Evolutionary conservation across 805 yeast genomes (phyloP).

Genomic region (Candida hungchunana): DNA sequence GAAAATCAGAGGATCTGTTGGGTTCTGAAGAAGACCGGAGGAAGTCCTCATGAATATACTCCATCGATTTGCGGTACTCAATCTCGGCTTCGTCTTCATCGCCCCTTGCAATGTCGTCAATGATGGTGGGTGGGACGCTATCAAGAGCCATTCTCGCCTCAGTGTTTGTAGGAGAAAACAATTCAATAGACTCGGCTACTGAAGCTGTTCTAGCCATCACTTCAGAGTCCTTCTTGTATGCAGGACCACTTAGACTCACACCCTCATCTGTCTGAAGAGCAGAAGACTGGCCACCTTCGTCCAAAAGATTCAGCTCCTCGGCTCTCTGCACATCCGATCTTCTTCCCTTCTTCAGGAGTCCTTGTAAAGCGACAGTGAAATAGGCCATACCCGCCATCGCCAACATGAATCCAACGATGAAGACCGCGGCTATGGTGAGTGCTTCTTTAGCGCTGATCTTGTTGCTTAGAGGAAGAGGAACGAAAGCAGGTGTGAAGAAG

Average conservation of each 20-base stretch:
- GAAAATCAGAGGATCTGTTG: neutral
- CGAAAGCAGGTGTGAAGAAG: constrained; percentile 74
- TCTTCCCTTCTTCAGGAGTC: constrained; percentile 17
- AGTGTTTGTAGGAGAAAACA: neutral
- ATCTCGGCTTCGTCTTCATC: constrained; percentile 25
- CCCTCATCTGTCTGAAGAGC: constrained; percentile 11
- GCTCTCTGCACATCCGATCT: constrained; percentile 25
- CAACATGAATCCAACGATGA: constrained; percentile 57
- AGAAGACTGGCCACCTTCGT: constrained; percentile 11
- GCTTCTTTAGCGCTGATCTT: constrained; percentile 65
- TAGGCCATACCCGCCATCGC: constrained; percentile 48
- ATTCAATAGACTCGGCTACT: constrained; percentile 7
- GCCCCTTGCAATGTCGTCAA: constrained; percentile 23
- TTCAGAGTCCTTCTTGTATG: too few relatives aligned
- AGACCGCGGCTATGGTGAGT: constrained; percentile 69
- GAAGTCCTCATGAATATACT: neutral
- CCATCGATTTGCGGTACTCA: constrained; percentile 14
- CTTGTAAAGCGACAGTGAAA: constrained; percentile 40
- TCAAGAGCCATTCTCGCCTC: constrained; percentile 4
- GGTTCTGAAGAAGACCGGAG: neutral
- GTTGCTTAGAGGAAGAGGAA: constrained; percentile 64
- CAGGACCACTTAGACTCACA: too few relatives aligned
- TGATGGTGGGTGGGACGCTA: constrained; percentile 14
- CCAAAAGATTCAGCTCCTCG: constrained; percentile 26
- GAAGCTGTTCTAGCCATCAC: too few relatives aligned